Evolutionary conservation across 176 grass and related monocot species (phyloP).

Genomic region (Aegilops speltoides): DNA sequence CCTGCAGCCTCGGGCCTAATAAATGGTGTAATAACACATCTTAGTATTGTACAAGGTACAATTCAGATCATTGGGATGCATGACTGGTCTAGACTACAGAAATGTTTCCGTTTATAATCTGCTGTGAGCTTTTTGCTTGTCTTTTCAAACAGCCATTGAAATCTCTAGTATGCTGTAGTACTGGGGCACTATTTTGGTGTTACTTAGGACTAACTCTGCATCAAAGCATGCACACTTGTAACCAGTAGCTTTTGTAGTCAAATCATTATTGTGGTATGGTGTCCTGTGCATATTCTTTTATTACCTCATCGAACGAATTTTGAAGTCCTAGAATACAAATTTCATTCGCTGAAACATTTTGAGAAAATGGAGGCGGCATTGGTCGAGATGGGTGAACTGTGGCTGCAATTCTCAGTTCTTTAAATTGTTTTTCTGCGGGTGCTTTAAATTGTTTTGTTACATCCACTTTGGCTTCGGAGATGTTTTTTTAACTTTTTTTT

Average conservation of each 20-base stretch:
- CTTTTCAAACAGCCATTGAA: slow-evolving; percentile 24
- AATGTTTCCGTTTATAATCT: slow-evolving; percentile 4
- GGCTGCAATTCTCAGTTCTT: neutral
- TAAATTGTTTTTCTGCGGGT: neutral
- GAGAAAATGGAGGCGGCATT: slow-evolving; percentile 3
- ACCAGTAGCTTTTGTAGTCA: neutral
- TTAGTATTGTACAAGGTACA: neutral
- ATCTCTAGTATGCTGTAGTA: neutral
- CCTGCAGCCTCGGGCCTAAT: neutral
- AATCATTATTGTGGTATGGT: neutral
- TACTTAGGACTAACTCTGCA: neutral
- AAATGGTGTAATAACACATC: neutral
- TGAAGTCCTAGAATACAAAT: neutral
- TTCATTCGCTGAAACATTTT: neutral
- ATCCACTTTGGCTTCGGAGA: neutral
- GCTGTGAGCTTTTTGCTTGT: slow-evolving; percentile 1
- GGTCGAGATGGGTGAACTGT: neutral
- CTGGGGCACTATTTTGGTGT: slow-evolving; percentile 9
- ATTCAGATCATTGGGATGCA: neutral
- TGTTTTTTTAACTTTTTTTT: neutral
- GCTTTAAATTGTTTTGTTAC: neutral
- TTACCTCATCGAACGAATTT: neutral
- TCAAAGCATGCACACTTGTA: neutral
- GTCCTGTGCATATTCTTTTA: neutral
- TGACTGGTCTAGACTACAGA: neutral